These are phyloP conservation scores for Trichoderma cornu-damae DNA, from an alignment of 2,329 filamentous ascomycete species.

Conservation along the genomic window DNA sequence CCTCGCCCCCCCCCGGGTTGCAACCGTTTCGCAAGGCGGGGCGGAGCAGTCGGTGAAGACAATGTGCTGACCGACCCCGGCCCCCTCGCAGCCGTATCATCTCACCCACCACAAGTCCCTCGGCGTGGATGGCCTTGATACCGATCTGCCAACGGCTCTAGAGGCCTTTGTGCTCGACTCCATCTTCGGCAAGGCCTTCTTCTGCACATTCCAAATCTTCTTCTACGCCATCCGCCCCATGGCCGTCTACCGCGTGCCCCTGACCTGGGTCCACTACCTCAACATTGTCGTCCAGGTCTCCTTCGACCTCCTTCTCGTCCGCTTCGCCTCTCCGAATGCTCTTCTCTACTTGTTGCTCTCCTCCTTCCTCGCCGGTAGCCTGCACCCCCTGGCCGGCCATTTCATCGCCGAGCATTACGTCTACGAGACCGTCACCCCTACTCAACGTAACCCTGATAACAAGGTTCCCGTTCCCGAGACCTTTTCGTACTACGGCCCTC, in stretches of 20 bases:
- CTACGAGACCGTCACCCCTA: slow-evolving; percentile 58
- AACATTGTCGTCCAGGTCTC: slow-evolving; percentile 72
- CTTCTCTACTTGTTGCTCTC: slow-evolving; percentile 80
- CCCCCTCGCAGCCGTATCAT: slow-evolving; percentile 69
- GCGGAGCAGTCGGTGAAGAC: neutral
- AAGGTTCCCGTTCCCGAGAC: slow-evolving; percentile 77
- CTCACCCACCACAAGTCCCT: slow-evolving; percentile 98
- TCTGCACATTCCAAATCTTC: slow-evolving; percentile 98
- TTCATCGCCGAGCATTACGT: slow-evolving; percentile 98
- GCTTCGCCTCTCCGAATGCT: slow-evolving; percentile 55
- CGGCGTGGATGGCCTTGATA: slow-evolving; percentile 91
- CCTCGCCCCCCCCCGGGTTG: too few species aligned
- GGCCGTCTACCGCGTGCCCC: slow-evolving; percentile 83
- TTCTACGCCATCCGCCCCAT: slow-evolving; percentile 97
- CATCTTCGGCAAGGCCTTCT: slow-evolving; percentile 93
- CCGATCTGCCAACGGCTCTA: slow-evolving; percentile 85
- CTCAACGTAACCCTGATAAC: slow-evolving; percentile 53
- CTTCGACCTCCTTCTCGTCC: slow-evolving; percentile 70
- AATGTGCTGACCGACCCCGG: neutral
- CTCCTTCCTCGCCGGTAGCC: slow-evolving; percentile 86
- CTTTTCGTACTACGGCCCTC: slow-evolving; percentile 89
- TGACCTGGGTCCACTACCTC: slow-evolving; percentile 77
- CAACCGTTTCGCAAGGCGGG: neutral
- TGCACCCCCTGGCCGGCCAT: slow-evolving; percentile 92
- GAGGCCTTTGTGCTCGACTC: slow-evolving; percentile 94